phyloP scores from a whole-genome alignment of 2,329 filamentous ascomycete genomes.

The Monilinia fructicola region DNA sequence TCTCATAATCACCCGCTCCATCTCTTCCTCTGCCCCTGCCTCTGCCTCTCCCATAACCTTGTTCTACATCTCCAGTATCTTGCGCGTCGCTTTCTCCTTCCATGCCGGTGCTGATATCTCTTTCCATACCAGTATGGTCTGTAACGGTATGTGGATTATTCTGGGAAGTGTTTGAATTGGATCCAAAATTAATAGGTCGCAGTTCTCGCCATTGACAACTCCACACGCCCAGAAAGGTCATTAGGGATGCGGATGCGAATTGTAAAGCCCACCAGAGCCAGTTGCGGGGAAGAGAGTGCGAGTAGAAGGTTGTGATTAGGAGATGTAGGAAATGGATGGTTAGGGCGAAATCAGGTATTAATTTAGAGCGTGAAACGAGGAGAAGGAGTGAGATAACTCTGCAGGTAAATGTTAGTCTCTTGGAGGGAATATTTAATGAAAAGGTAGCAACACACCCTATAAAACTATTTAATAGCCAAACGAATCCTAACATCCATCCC shows the following conservation, averaged over 20 bases:
- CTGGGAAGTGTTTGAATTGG: slow-evolving; percentile 45
- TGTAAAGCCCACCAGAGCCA: slow-evolving; percentile 84
- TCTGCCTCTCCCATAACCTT: slow-evolving; percentile 48
- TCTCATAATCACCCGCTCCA: slow-evolving; percentile 63
- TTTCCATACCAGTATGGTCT: slow-evolving; percentile 28
- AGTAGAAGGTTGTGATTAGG: slow-evolving; percentile 74
- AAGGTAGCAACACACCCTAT: slow-evolving; percentile 54
- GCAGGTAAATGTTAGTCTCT: slow-evolving; percentile 20
- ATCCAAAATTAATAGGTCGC: slow-evolving; percentile 80
- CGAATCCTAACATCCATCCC: slow-evolving; percentile 67
- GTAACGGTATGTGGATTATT: slow-evolving; percentile 20
- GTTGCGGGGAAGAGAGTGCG: slow-evolving; percentile 71
- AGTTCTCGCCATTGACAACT: slow-evolving; percentile 89
- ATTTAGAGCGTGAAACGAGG: slow-evolving; percentile 83
- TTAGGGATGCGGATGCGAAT: slow-evolving; percentile 57
- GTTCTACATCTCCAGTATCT: slow-evolving; percentile 31
- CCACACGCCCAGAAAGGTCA: slow-evolving; percentile 79
- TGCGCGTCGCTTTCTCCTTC: slow-evolving; percentile 29
- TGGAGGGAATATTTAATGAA: slow-evolving; percentile 7
- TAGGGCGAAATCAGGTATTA: slow-evolving; percentile 90
- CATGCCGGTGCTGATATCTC: slow-evolving; percentile 31
- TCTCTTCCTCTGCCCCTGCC: slow-evolving; percentile 55
- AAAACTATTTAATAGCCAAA: slow-evolving; percentile 66
- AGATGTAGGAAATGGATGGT: slow-evolving; percentile 86
- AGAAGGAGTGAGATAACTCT: slow-evolving; percentile 83